Evolutionary conservation across 768 basidiomycete species (phyloP).

Genomic region (Daedaleopsis nitida): DNA sequence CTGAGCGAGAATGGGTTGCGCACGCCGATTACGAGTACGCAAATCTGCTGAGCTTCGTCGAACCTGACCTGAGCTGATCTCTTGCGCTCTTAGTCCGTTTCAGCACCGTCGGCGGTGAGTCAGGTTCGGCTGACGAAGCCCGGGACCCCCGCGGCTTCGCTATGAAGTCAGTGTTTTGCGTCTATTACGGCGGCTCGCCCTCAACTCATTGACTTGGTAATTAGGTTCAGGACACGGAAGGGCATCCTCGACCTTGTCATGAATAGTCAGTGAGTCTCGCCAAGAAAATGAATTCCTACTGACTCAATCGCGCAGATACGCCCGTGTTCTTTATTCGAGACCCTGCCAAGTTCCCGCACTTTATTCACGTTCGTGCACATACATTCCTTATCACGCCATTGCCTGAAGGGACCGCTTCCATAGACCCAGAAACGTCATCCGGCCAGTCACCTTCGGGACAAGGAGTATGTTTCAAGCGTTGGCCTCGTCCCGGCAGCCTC

Average conservation of each 20-base stretch:
- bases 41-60: too few species aligned
- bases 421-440: constrained; percentile 50
- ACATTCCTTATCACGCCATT: background rate
- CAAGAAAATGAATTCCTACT: background rate
- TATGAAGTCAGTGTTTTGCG: constrained; percentile 40
- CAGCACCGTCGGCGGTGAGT: constrained; percentile 56
- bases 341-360: constrained; percentile 51
- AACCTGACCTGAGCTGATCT: background rate
- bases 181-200: background rate
- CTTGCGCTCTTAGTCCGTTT: constrained; percentile 43
- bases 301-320: constrained; percentile 35
- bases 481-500: constrained; percentile 2
- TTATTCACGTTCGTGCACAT: constrained; percentile 33
- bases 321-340: constrained; percentile 54
- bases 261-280: constrained; percentile 21
- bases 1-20: constrained; percentile 37
- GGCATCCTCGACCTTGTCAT: constrained; percentile 41
- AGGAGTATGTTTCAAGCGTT: constrained; percentile 26
- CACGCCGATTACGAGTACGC: constrained; percentile 35
- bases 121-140: constrained; percentile 49
- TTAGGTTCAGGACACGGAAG: constrained; percentile 39
- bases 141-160: constrained; percentile 59
- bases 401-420: constrained; percentile 19
- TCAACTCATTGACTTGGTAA: background rate
- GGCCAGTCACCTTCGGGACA: constrained; percentile 51